Evolutionary conservation across 2,329 filamentous ascomycete species (phyloP), one percentile per base, ranked within the genome.

Genomic region (Anisogramma anomala): DNA sequence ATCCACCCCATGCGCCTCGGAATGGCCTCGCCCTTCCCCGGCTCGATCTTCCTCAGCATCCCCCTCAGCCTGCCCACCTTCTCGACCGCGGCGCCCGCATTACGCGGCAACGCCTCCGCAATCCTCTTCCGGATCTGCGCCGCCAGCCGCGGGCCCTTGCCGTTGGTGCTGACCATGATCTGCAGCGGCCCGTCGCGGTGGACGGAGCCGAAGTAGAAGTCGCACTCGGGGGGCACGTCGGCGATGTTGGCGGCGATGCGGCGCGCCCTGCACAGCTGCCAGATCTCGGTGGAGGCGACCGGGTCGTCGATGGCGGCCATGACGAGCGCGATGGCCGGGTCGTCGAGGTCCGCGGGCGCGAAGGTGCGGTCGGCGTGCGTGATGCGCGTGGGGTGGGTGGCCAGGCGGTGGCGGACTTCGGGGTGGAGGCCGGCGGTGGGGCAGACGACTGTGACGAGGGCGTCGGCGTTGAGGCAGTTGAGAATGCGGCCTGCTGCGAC

Each of bases 141-240:
- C 8, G 91, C 91, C 49, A 98, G 66, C 57, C 89, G 80, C 0
- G 91, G 91, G 0, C 91, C 91, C 58, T 94, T 95, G 39, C 91
- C 91, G 59, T 96, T 98, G 26, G 91, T 98, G 65, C 84, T 93
- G 52, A 98, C 89, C 91, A 98, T 98, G 55, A 98, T 82, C 67
- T 98, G 91, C 46, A 98, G 64, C 5, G 91, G 91, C 0, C 91
- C 91, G 59, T 98, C 91, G 37, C 91, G 81, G 63, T 98, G 85
- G 28, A 95, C 81, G 58, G 84, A 91, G 48, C 91, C 91, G 65
- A 98, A 98, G 69, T 95, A 98, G 58, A 98, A 98, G 57, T 98
- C 91, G 62, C 91, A 98, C 61, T 98, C 91, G 1, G 86, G 75
- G 0, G 91, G 91, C 3, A 98, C 91, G 58, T 98, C 91, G 51